Evolutionary conservation across 306 rosid genomes (phyloP).

Genomic region (Inga leiocalycina): DNA sequence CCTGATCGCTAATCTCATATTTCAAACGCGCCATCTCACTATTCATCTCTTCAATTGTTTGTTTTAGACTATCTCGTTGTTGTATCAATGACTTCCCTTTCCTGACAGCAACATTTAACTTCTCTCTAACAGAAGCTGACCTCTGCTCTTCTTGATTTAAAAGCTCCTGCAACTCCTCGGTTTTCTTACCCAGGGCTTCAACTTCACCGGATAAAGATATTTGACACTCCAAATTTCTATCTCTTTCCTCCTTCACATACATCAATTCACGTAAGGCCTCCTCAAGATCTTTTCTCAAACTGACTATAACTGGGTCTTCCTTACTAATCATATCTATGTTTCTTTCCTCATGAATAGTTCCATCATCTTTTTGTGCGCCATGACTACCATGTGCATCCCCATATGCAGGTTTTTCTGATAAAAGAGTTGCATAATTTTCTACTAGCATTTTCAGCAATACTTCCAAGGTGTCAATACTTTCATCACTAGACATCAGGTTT

Average conservation of each 20-base stretch:
- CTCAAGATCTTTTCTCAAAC: constrained; percentile 69
- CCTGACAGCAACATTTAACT: constrained; percentile 88
- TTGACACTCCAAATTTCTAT: constrained; percentile 60
- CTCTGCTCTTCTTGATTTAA: constrained; percentile 91
- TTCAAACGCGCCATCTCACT: constrained; percentile 64
- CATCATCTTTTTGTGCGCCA: constrained; percentile 40
- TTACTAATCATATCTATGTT: constrained; percentile 40
- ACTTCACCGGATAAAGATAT: constrained; percentile 61
- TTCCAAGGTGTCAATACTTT: constrained; percentile 69
- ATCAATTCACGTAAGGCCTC: constrained; percentile 65
- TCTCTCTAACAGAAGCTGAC: constrained; percentile 84
- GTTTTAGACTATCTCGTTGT: constrained; percentile 85
- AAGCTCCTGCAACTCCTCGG: constrained; percentile 71
- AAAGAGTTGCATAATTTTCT: constrained; percentile 56
- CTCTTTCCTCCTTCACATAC: constrained; percentile 68
- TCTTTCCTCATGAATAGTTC: constrained; percentile 45
- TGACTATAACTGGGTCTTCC: constrained; percentile 48
- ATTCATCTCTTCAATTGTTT: constrained; percentile 63
- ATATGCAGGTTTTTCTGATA: constrained; percentile 39
- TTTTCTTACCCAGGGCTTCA: constrained; percentile 60
- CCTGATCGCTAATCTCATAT: constrained; percentile 60
- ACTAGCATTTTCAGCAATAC: constrained; percentile 68
- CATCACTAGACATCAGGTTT: constrained; percentile 51
- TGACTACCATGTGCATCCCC: constrained; percentile 37
- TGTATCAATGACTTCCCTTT: constrained; percentile 92